Evolutionary conservation across 1,139 yeast species (phyloP).

Genomic region (Suhomyces bribrorum): DNA sequence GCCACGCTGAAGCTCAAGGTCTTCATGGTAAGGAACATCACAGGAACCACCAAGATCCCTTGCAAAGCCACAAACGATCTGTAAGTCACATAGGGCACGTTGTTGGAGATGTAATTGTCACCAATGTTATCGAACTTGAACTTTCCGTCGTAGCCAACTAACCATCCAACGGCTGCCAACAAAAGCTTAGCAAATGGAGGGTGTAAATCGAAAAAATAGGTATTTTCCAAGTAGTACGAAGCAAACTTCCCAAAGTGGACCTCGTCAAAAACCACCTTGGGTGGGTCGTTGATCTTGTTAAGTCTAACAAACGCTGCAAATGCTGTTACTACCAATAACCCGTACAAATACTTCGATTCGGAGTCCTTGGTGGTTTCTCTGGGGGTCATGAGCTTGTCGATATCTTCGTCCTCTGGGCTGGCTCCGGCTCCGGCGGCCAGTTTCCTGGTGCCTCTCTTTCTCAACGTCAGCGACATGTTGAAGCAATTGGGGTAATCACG

Average conservation of each 20-base stretch:
- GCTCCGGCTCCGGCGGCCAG: constrained; percentile 10
- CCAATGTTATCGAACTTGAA: constrained; percentile 94
- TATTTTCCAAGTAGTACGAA: constrained; percentile 76
- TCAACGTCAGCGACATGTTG: constrained; percentile 29
- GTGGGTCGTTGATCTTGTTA: constrained; percentile 67
- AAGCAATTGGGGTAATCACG: background rate
- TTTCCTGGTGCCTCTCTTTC: constrained; percentile 26
- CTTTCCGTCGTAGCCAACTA: constrained; percentile 84
- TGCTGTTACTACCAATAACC: constrained; percentile 53
- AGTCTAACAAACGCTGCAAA: constrained; percentile 75
- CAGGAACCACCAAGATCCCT: constrained; percentile 81
- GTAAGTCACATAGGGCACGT: constrained; percentile 88
- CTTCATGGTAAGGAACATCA: constrained; percentile 79
- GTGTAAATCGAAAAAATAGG: constrained; percentile 92
- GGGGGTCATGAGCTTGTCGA: constrained; percentile 7
- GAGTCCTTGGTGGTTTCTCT: constrained; percentile 24
- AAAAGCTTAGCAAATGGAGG: constrained; percentile 96
- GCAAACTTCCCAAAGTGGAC: constrained; percentile 98
- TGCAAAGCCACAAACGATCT: constrained; percentile 79
- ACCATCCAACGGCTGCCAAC: constrained; percentile 87
- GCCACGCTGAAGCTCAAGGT: constrained; percentile 77
- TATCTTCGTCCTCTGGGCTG: constrained; percentile 6
- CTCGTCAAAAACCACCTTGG: constrained; percentile 94
- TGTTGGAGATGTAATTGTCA: constrained; percentile 68
- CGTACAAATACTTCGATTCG: constrained; percentile 40